phyloP scores from a whole-genome alignment of 148 eudicot species.

The Fagopyrum homotropicum region DNA sequence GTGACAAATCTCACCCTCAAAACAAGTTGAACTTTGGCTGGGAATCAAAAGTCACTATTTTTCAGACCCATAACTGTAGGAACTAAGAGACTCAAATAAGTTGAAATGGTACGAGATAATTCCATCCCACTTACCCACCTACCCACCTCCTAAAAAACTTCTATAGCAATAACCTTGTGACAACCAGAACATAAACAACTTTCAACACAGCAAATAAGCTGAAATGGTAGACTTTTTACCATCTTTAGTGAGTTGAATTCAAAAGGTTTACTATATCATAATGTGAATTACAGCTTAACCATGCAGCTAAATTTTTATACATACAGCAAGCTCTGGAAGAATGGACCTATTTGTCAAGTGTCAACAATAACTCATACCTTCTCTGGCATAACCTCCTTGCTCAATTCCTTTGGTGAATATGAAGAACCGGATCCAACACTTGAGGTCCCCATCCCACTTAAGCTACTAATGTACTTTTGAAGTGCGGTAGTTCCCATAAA shows the following conservation, averaged over 20 bases:
- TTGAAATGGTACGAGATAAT: neutral
- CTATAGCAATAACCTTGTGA: too few species aligned
- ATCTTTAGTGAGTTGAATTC: too few species aligned
- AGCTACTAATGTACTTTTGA: constrained; percentile 72
- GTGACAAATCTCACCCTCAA: neutral
- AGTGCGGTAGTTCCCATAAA: constrained; percentile 77
- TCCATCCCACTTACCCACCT: too few species aligned
- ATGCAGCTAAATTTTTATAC: too few species aligned
- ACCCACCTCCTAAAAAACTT: too few species aligned
- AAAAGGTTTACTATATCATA: too few species aligned
- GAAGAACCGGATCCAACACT: constrained; percentile 93
- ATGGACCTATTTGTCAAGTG: too few species aligned
- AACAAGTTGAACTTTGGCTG: neutral
- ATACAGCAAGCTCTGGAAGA: too few species aligned
- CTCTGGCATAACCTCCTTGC: constrained; percentile 81
- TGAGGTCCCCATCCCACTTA: constrained; percentile 83
- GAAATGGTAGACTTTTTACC: neutral
- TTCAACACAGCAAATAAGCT: neutral
- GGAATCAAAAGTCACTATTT: neutral
- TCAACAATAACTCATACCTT: constrained; percentile 38
- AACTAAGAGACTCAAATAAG: neutral
- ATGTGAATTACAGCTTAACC: too few species aligned
- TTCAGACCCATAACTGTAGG: neutral
- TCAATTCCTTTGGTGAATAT: constrained; percentile 67
- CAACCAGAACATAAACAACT: neutral